phyloP scores from a whole-genome alignment of 1,139 yeast genomes.

The Blastobotrys ciferrii region DNA sequence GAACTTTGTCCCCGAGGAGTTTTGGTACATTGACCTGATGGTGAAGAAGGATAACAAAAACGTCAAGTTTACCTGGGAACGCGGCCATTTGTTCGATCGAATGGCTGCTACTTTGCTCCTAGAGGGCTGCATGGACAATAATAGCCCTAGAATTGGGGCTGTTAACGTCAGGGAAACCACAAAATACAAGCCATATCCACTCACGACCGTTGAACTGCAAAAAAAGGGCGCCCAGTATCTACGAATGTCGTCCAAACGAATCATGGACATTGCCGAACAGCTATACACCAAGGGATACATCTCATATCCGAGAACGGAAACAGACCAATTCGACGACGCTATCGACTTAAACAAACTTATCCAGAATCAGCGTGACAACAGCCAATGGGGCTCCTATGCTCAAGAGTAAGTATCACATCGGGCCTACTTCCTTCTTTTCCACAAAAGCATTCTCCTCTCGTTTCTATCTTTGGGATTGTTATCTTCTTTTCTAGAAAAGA shows the following conservation, averaged over 20 bases:
- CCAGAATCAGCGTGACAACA: slow-evolving; percentile 51
- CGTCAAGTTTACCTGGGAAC: slow-evolving; percentile 60
- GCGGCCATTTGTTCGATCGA: slow-evolving; percentile 71
- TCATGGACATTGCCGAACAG: slow-evolving; percentile 76
- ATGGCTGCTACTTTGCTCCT: slow-evolving; percentile 60
- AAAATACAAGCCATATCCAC: slow-evolving; percentile 80
- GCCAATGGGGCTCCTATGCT: slow-evolving; percentile 52
- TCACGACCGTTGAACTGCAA: slow-evolving; percentile 94
- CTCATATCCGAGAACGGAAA: slow-evolving; percentile 97
- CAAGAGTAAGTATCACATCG: slow-evolving; percentile 23
- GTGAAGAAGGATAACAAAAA: slow-evolving; percentile 40
- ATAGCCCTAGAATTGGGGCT: slow-evolving; percentile 50
- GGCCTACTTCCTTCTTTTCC: too few relatives aligned
- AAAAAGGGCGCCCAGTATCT: slow-evolving; percentile 76
- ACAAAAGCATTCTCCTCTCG: too few relatives aligned
- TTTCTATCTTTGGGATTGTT: too few relatives aligned
- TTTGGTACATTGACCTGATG: slow-evolving; percentile 69
- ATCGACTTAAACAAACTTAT: slow-evolving; percentile 69
- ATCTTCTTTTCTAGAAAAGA: too few relatives aligned
- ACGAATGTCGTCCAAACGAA: slow-evolving; percentile 75
- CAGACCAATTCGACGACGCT: slow-evolving; percentile 74
- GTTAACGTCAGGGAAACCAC: slow-evolving; percentile 63
- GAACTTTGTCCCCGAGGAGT: slow-evolving; percentile 69
- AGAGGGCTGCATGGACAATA: slow-evolving; percentile 56
- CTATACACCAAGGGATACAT: slow-evolving; percentile 82